A percentile compares a stretch with the other conserved stretches of the same genome.
Evolutionary conservation across 768 basidiomycete species (phyloP).

Genomic region (Rhizopogon vesiculosus): DNA sequence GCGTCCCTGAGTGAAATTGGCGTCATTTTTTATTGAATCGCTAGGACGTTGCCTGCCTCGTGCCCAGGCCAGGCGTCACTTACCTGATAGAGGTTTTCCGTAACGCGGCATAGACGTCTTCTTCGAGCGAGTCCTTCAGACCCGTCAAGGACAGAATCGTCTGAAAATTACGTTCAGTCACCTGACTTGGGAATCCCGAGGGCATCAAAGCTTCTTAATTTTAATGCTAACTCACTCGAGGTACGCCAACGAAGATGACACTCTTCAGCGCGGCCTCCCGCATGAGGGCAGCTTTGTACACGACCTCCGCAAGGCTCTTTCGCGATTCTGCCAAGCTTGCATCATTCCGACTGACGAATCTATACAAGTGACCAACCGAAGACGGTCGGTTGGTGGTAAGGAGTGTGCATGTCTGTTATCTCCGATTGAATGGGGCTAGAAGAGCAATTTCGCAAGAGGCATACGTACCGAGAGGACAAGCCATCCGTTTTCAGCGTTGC

Average conservation of each 20-base stretch:
- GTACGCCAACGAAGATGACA: slow-evolving; percentile 83
- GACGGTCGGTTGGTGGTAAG: slow-evolving; percentile 80
- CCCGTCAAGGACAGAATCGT: slow-evolving; percentile 80
- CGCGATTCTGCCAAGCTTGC: slow-evolving; percentile 35
- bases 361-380: slow-evolving; percentile 75
- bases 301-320: slow-evolving; percentile 46
- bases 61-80: slow-evolving; percentile 19
- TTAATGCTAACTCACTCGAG: slow-evolving; percentile 51
- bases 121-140: slow-evolving; percentile 71
- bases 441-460: slow-evolving; percentile 12
- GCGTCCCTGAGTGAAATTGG: slow-evolving; percentile 40
- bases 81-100: slow-evolving; percentile 66
- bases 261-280: slow-evolving; percentile 88
- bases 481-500: slow-evolving; percentile 74
- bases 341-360: slow-evolving; percentile 58
- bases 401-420: slow-evolving; percentile 71
- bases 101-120: slow-evolving; percentile 72
- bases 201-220: neutral
- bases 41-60: neutral
- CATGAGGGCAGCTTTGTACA: slow-evolving; percentile 78
- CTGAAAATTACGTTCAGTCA: slow-evolving; percentile 32
- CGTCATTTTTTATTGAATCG: neutral
- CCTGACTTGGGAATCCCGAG: neutral
- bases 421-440: slow-evolving; percentile 24
- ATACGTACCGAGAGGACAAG: slow-evolving; percentile 66